A percentile compares a stretch with the other conserved stretches of the same genome.
These are phyloP conservation scores for Lepidium didymum DNA, from an alignment of 345 rosid species.

Conservation along the genomic window DNA sequence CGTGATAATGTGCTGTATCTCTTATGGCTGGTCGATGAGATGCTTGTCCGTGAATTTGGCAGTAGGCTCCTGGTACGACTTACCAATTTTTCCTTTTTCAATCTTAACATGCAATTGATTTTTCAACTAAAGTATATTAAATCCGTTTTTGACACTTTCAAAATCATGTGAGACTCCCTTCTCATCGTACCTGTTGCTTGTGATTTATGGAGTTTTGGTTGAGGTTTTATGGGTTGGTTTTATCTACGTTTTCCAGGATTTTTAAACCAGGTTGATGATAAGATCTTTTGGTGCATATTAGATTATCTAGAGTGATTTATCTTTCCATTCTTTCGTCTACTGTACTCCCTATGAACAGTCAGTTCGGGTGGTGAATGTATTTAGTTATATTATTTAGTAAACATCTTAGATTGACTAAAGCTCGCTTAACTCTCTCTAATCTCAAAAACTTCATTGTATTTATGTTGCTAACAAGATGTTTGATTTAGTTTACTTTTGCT, in stretches of 20 bases:
- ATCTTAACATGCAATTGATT: not conserved
- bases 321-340: slow-evolving; percentile 1
- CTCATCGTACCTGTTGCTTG: not conserved
- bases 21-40: slow-evolving; percentile 74
- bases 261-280: not conserved
- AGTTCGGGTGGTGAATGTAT: slow-evolving; percentile 6
- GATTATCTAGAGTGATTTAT: slow-evolving; percentile 9
- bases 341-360: not conserved
- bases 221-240: not conserved
- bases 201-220: not conserved
- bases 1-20: slow-evolving; percentile 85
- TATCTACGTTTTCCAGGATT: not conserved
- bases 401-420: slow-evolving; percentile 8
- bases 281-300: slow-evolving; percentile 8
- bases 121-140: not conserved
- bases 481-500: slow-evolving; percentile 1
- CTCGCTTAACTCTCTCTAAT: not conserved
- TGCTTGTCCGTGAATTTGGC: slow-evolving; percentile 77
- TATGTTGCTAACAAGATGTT: not conserved
- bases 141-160: not conserved
- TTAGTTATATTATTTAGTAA: not conserved
- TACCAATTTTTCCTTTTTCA: not conserved
- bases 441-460: not conserved
- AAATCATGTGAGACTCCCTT: not conserved
- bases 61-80: slow-evolving; percentile 62